Conservation (phyloP, 192 early-diverging fungal species). For the Lobosporangium transversale region DNA sequence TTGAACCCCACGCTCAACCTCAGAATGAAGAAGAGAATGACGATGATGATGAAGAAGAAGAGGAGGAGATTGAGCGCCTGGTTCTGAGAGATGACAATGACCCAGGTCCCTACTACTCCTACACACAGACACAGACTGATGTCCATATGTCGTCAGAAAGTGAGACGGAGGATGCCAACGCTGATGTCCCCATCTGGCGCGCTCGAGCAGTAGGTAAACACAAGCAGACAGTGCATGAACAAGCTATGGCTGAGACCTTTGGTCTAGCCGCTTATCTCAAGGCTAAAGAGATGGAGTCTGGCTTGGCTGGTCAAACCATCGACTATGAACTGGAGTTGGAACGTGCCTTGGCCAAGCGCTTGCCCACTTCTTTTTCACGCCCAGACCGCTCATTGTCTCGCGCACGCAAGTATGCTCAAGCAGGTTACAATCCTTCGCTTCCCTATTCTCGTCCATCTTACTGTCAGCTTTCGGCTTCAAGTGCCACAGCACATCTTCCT, state of each 20-base stretch:
- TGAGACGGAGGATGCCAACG: slow-evolving; percentile 13
- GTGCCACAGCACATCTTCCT: neutral
- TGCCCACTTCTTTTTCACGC: slow-evolving; percentile 47
- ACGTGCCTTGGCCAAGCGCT: slow-evolving; percentile 36
- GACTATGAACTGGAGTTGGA: slow-evolving; percentile 49
- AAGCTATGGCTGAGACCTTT: slow-evolving; percentile 47
- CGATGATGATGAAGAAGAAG: slow-evolving; percentile 14
- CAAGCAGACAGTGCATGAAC: slow-evolving; percentile 48
- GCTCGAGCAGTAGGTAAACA: slow-evolving; percentile 45
- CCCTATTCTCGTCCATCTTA: slow-evolving; percentile 44
- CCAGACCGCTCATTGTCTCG: slow-evolving; percentile 43
- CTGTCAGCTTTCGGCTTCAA: slow-evolving; percentile 10
- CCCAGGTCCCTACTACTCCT: neutral
- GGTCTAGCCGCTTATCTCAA: slow-evolving; percentile 50
- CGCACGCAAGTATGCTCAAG: slow-evolving; percentile 50
- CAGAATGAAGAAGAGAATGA: slow-evolving; percentile 7
- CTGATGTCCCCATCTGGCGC: slow-evolving; percentile 38
- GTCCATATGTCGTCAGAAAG: slow-evolving; percentile 31
- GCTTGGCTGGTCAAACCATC: slow-evolving; percentile 25
- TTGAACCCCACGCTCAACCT: slow-evolving; percentile 1
- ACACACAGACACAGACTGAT: slow-evolving; percentile 8
- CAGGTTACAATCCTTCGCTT: slow-evolving; percentile 35
- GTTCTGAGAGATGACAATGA: slow-evolving; percentile 29
- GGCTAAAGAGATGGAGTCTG: slow-evolving; percentile 42
- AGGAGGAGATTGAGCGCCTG: slow-evolving; percentile 39